Evolutionary conservation across 768 basidiomycete genomes (phyloP).

Genomic region (Glaciozyma martinii): DNA sequence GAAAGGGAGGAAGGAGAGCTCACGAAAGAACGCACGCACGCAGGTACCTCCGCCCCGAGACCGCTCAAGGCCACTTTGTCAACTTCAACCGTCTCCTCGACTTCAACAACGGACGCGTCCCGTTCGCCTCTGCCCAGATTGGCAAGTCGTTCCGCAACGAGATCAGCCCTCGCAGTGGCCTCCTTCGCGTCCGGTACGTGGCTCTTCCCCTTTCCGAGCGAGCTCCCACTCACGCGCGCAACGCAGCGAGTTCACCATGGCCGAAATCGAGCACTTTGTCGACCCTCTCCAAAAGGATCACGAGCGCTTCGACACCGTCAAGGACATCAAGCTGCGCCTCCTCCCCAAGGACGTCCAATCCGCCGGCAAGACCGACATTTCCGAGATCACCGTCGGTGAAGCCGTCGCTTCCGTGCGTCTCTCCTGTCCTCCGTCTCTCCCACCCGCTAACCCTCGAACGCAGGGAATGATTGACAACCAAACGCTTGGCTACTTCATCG

Average conservation of each 20-base stretch:
- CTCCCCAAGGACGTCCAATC: slow-evolving; percentile 77
- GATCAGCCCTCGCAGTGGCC: slow-evolving; percentile 90
- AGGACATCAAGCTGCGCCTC: slow-evolving; percentile 62
- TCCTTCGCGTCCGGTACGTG: slow-evolving; percentile 72
- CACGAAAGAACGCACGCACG: not conserved
- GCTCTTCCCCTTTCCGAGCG: too few relatives aligned
- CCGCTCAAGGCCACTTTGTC: slow-evolving; percentile 96
- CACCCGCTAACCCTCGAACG: not conserved
- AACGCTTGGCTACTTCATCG: slow-evolving; percentile 95
- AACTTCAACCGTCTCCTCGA: slow-evolving; percentile 95
- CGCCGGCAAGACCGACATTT: slow-evolving; percentile 58
- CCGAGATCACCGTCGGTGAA: slow-evolving; percentile 67
- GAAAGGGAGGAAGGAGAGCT: not conserved
- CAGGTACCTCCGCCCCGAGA: slow-evolving; percentile 93
- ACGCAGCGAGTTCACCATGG: slow-evolving; percentile 85
- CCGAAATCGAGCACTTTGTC: slow-evolving; percentile 97
- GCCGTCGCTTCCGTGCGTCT: slow-evolving; percentile 59
- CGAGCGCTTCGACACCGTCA: slow-evolving; percentile 68
- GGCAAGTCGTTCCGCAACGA: slow-evolving; percentile 96
- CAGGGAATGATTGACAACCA: slow-evolving; percentile 84
- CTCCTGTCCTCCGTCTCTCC: too few relatives aligned
- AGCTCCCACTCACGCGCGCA: not conserved
- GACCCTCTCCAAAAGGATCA: slow-evolving; percentile 89
- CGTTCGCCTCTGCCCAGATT: slow-evolving; percentile 95
- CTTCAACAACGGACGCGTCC: slow-evolving; percentile 93